Percentiles rank a stretch among this genome's conserved stretches.
Evolutionary conservation across 192 early-diverging fungal genomes (phyloP).

Genomic region (Umbelopsis ramanniana): DNA sequence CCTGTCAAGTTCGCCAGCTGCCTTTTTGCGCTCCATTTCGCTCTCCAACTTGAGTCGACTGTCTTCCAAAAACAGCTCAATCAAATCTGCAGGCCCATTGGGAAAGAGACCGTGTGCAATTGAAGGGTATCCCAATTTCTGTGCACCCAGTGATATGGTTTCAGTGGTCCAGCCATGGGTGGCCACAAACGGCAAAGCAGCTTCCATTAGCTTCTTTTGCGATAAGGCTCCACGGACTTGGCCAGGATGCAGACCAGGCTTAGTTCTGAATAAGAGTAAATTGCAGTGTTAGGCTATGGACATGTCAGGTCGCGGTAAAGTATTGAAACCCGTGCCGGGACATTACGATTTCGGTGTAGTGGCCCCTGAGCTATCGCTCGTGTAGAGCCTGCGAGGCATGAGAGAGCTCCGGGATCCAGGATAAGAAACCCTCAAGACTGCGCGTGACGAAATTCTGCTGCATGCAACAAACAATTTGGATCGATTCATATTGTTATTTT

Average conservation of each 20-base stretch:
- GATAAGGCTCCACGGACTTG: conserved; percentile 46
- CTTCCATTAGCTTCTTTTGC: conserved; percentile 46
- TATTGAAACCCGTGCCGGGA: neutral
- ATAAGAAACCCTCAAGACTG: neutral
- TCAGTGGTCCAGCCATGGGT: conserved; percentile 77
- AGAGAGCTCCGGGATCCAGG: neutral
- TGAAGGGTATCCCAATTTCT: conserved; percentile 69
- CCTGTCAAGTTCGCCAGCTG: conserved; percentile 58
- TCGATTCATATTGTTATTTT: neutral
- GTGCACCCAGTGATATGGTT: conserved; percentile 65
- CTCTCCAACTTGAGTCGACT: conserved; percentile 58
- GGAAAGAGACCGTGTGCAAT: conserved; percentile 73
- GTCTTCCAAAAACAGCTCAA: conserved; percentile 77
- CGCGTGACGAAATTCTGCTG: neutral
- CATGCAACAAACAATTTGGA: conserved; percentile 2
- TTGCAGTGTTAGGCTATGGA: neutral
- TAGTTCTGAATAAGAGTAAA: neutral
- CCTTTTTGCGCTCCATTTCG: conserved; percentile 51
- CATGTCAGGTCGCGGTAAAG: neutral
- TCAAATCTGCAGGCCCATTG: conserved; percentile 67
- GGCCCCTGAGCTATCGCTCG: neutral
- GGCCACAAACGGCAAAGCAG: conserved; percentile 69
- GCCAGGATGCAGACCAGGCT: neutral
- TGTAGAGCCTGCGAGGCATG: neutral
- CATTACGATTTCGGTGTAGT: neutral